phyloP scores from a whole-genome alignment of 306 rosid species.

The Pterocarpus santalinus region DNA sequence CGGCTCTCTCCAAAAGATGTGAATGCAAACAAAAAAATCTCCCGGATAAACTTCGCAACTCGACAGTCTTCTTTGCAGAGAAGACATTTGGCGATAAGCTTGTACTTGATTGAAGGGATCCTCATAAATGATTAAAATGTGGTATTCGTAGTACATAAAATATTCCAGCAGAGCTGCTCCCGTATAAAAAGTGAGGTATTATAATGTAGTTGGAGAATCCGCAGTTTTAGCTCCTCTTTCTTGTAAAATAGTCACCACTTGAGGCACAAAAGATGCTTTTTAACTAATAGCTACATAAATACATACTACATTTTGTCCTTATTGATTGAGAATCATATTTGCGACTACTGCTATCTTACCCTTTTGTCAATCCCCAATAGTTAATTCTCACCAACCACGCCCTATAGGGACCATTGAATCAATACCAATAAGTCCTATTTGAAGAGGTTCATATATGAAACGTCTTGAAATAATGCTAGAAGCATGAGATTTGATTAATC shows the following conservation, averaged over 20 bases:
- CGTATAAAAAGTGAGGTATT: constrained; percentile 1
- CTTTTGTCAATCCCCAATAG: no score
- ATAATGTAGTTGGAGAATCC: neutral
- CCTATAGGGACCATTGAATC: no score
- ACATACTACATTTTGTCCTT: no score
- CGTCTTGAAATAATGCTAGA: no score
- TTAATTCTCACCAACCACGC: no score
- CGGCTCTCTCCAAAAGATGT: neutral
- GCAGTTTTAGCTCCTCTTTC: neutral
- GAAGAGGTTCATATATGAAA: no score
- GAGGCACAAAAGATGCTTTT: neutral
- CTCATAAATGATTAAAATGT: neutral
- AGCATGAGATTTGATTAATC: no score
- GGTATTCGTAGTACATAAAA: constrained; percentile 1
- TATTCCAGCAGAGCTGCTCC: constrained; percentile 3
- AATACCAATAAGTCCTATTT: no score
- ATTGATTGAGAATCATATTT: no score
- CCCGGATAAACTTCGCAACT: neutral
- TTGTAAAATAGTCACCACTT: constrained; percentile 11
- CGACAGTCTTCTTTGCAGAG: neutral
- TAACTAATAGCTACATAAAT: no score
- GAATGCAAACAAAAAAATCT: constrained; percentile 28
- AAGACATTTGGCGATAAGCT: neutral
- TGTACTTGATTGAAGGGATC: neutral
- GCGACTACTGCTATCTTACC: no score